phyloP scores from a whole-genome alignment of 2,329 filamentous ascomycete genomes.

The Apiospora rasikravindrae region DNA sequence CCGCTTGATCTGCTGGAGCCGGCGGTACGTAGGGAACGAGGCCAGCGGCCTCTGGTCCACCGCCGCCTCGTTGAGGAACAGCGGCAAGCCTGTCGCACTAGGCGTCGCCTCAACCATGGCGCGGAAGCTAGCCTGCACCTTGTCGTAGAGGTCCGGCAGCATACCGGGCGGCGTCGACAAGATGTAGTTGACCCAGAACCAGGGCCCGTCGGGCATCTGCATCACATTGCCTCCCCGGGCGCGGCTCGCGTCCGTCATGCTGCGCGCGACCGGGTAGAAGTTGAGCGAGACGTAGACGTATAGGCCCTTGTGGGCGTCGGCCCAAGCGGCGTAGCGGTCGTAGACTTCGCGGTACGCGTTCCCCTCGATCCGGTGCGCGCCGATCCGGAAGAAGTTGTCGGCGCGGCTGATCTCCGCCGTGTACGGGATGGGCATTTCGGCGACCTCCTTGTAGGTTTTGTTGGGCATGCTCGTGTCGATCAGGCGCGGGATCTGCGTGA shows the following conservation, averaged over 20 bases:
- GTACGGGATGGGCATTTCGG: slow-evolving; percentile 40
- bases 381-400: slow-evolving; percentile 41
- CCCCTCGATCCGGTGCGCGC: slow-evolving; percentile 36
- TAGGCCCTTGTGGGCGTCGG: slow-evolving; percentile 36
- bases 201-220: slow-evolving; percentile 41
- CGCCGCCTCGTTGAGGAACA: slow-evolving; percentile 38
- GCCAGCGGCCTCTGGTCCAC: slow-evolving; percentile 34
- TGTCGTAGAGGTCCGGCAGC: slow-evolving; percentile 32
- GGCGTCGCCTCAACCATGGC: slow-evolving; percentile 36
- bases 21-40: slow-evolving; percentile 38
- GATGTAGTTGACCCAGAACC: slow-evolving; percentile 39
- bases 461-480: slow-evolving; percentile 33
- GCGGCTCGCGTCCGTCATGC: slow-evolving; percentile 39
- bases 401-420: slow-evolving; percentile 36
- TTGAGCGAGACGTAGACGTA: slow-evolving; percentile 34
- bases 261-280: slow-evolving; percentile 37
- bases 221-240: slow-evolving; percentile 40
- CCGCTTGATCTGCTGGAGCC: slow-evolving; percentile 44
- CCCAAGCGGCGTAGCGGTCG: slow-evolving; percentile 37
- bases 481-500: slow-evolving; percentile 38
- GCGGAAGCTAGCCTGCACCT: slow-evolving; percentile 37
- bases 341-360: slow-evolving; percentile 27
- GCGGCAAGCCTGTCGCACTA: slow-evolving; percentile 34
- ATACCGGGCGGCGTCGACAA: slow-evolving; percentile 33
- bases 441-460: slow-evolving; percentile 39